Percentiles rank a stretch among this genome's conserved stretches.
These are phyloP conservation scores for Zygotorulaspora chibaensis DNA, from an alignment of 805 yeast genomes.

Conservation along the genomic window DNA sequence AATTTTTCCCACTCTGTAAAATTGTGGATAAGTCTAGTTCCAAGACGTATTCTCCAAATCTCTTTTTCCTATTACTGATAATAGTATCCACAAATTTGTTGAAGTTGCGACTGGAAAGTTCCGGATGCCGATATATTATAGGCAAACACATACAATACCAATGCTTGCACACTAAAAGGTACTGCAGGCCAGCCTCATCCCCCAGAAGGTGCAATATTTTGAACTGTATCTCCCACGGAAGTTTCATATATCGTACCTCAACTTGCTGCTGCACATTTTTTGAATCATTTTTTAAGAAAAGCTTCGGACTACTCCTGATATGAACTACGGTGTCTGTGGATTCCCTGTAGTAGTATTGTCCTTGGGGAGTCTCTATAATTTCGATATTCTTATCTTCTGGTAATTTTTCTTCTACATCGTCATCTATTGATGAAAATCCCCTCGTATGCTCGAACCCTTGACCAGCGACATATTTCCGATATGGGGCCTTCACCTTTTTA, in stretches of 20 bases:
- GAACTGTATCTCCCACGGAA: conserved; percentile 51
- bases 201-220: conserved; percentile 32
- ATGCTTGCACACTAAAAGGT: conserved; percentile 54
- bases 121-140: conserved; percentile 60
- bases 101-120: conserved; percentile 63
- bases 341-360: conserved; percentile 16
- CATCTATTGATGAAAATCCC: conserved; percentile 38
- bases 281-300: not conserved
- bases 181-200: conserved; percentile 33
- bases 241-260: conserved; percentile 13
- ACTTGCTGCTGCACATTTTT: not conserved
- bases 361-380: conserved; percentile 18
- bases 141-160: conserved; percentile 63
- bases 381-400: conserved; percentile 6
- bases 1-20: conserved; percentile 88
- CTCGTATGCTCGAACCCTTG: conserved; percentile 33
- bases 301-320: conserved; percentile 8
- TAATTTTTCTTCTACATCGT: conserved; percentile 15
- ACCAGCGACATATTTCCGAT: conserved; percentile 63
- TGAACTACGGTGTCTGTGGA: conserved; percentile 17
- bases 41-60: conserved; percentile 54
- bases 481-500: conserved; percentile 75
- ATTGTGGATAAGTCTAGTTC: conserved; percentile 71
- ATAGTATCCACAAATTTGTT: conserved; percentile 66
- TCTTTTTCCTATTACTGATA: conserved; percentile 43